A percentile compares a stretch with the other conserved stretches of the same genome.
phyloP scores from a whole-genome alignment of 768 basidiomycete species.

The Xanthoconium stramineum region DNA sequence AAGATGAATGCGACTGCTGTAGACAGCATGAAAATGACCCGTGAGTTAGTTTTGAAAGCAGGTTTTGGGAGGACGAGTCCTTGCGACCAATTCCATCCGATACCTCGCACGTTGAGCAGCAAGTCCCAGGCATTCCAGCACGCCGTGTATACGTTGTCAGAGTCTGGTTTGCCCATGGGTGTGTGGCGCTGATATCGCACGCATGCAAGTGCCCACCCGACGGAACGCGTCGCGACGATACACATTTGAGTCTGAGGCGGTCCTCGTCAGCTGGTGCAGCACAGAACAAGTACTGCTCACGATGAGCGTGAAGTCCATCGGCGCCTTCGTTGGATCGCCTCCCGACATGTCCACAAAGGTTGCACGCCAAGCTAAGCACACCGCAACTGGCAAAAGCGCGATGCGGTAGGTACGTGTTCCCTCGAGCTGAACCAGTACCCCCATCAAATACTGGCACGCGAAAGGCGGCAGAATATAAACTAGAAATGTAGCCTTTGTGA shows the following conservation, averaged over 20 bases:
- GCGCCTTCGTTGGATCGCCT: too few relatives aligned
- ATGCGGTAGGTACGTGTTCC: conserved; percentile 27
- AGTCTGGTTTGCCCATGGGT: not conserved
- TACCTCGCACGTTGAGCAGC: conserved; percentile 18
- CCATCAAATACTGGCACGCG: conserved; percentile 47
- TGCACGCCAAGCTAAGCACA: too few relatives aligned
- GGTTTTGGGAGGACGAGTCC: conserved; percentile 18
- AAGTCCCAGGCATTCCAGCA: conserved; percentile 28
- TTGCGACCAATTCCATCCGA: conserved; percentile 28
- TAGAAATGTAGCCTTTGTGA: conserved; percentile 24
- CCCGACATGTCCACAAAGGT: too few relatives aligned
- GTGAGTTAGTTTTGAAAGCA: conserved; percentile 6
- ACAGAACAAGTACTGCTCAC: too few relatives aligned
- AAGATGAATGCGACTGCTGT: not conserved
- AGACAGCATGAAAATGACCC: conserved; percentile 3
- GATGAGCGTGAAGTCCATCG: too few relatives aligned
- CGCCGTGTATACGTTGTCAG: conserved; percentile 5
- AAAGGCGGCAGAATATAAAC: conserved; percentile 42
- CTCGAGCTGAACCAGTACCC: conserved; percentile 50
- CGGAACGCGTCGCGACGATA: conserved; percentile 1
- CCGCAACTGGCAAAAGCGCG: too few relatives aligned
- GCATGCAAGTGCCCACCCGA: conserved; percentile 17
- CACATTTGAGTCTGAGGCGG: too few relatives aligned
- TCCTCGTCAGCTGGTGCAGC: too few relatives aligned
- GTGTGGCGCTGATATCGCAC: conserved; percentile 8